Evolutionary conservation across 768 basidiomycete genomes (phyloP).

Genomic region (Coprinopsis cinerea): DNA sequence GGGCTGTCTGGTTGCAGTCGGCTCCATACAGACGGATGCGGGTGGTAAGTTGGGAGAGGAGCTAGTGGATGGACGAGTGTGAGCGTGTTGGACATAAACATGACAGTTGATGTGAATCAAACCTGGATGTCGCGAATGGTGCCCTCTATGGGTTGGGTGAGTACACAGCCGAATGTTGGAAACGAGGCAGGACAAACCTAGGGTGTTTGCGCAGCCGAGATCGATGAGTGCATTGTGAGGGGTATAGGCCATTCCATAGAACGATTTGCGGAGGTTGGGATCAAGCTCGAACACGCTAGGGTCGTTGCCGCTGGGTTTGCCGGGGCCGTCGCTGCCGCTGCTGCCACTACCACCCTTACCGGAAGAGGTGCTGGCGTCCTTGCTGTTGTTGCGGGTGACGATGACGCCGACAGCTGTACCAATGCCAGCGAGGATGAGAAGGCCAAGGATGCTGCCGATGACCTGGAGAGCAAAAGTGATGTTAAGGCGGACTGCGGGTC

Average conservation of each 20-base stretch:
- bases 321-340: slow-evolving; percentile 6
- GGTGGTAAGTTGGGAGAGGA: slow-evolving; percentile 80
- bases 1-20: slow-evolving; percentile 77
- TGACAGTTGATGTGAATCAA: slow-evolving; percentile 11
- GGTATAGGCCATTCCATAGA: slow-evolving; percentile 88
- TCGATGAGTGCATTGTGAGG: slow-evolving; percentile 58
- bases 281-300: slow-evolving; percentile 65
- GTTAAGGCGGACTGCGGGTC: neutral
- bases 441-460: slow-evolving; percentile 39
- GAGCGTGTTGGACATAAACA: neutral
- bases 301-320: slow-evolving; percentile 34
- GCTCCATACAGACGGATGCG: slow-evolving; percentile 80
- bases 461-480: slow-evolving; percentile 34
- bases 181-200: slow-evolving; percentile 22
- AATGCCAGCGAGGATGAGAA: slow-evolving; percentile 47
- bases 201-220: slow-evolving; percentile 58
- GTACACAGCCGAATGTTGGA: slow-evolving; percentile 1
- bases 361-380: slow-evolving; percentile 10
- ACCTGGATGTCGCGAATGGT: slow-evolving; percentile 72
- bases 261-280: slow-evolving; percentile 55
- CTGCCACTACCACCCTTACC: slow-evolving; percentile 10
- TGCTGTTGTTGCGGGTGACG: slow-evolving; percentile 49
- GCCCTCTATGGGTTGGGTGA: no score
- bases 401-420: slow-evolving; percentile 62
- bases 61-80: slow-evolving; percentile 28